Evolutionary conservation across 2,329 filamentous ascomycete genomes (phyloP).

Genomic region (Phaeomoniella chlamydospora): DNA sequence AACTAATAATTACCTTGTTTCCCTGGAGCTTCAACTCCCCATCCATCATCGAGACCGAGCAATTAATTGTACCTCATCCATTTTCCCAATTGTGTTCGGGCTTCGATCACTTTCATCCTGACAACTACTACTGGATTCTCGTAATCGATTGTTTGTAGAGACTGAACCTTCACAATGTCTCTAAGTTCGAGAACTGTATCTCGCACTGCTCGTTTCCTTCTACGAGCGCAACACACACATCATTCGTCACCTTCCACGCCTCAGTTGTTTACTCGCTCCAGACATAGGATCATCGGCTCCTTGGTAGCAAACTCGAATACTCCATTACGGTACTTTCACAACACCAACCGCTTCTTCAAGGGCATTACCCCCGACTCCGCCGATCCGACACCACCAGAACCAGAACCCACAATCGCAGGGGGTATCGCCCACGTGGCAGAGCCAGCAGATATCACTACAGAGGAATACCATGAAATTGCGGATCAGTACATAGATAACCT

Average conservation of each 20-base stretch:
- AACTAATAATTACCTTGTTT: no score
- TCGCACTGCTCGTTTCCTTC: neutral
- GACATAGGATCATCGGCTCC: no score
- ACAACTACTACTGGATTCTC: no score
- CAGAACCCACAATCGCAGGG: slow-evolving; percentile 25
- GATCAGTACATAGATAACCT: slow-evolving; percentile 58
- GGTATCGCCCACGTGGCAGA: slow-evolving; percentile 27
- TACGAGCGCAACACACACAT: neutral
- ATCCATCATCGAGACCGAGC: no score
- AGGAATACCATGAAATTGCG: slow-evolving; percentile 62
- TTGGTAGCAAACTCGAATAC: no score
- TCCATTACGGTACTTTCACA: neutral
- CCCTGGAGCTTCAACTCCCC: no score
- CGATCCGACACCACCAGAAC: slow-evolving; percentile 32
- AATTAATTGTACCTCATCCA: no score
- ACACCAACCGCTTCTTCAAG: slow-evolving; percentile 15
- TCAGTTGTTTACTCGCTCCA: no score
- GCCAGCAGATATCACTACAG: slow-evolving; percentile 51
- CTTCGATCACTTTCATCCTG: no score
- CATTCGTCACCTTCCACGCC: no score
- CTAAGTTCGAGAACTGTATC: neutral
- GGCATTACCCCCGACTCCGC: slow-evolving; percentile 47
- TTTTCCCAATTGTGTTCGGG: no score
- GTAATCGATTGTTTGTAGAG: no score
- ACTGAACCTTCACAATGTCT: neutral